Evolutionary conservation across 805 yeast genomes (phyloP).

Genomic region (Kazachstania africana): DNA sequence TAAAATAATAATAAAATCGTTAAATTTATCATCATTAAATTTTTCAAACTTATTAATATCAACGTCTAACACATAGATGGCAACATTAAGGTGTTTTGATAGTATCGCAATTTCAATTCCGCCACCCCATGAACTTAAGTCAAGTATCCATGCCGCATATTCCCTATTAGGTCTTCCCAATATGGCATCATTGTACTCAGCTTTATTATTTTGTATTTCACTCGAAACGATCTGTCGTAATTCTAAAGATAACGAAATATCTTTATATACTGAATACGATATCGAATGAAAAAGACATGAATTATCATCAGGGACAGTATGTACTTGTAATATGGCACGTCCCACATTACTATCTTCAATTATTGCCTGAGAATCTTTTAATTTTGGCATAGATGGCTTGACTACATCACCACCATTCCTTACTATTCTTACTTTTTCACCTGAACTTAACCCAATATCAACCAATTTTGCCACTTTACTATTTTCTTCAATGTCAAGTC

Average conservation of each 20-base stretch:
- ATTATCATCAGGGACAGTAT: conserved; percentile 64
- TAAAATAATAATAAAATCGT: conserved; percentile 38
- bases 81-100: conserved; percentile 37
- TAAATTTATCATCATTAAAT: conserved; percentile 36
- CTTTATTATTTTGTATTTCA: conserved; percentile 32
- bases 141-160: conserved; percentile 50
- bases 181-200: conserved; percentile 42
- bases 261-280: conserved; percentile 37
- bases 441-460: conserved; percentile 39
- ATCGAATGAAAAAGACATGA: conserved; percentile 66
- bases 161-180: conserved; percentile 38
- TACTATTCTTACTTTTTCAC: conserved; percentile 40
- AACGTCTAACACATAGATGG: conserved; percentile 53
- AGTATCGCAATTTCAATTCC: conserved; percentile 64
- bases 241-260: conserved; percentile 33
- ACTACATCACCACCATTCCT: not conserved
- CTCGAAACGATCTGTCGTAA: conserved; percentile 42
- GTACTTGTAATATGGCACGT: conserved; percentile 32
- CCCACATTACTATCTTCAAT: conserved; percentile 9
- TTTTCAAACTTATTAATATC: conserved; percentile 46
- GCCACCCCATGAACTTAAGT: conserved; percentile 68
- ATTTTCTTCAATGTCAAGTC: conserved; percentile 25
- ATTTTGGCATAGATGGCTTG: not conserved
- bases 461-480: conserved; percentile 14
- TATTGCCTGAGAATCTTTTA: conserved; percentile 4